Conservation (phyloP, 352 stramenopile species). For the Phytopythium delawarense region DNA sequence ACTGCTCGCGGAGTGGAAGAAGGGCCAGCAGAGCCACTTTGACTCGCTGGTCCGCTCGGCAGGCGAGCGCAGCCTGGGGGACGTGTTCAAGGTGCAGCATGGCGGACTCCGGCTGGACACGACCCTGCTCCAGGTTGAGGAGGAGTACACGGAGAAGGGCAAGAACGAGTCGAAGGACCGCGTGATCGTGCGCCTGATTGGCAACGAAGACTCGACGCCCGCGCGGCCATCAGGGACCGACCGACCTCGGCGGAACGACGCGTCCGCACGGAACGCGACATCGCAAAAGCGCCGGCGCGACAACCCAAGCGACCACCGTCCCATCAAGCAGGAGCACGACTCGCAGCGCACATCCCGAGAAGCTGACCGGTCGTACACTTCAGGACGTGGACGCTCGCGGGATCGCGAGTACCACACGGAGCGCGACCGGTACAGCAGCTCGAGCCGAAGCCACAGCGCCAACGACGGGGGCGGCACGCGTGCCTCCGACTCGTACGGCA, state of each 20-base stretch:
- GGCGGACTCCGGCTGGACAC: constrained; percentile 64
- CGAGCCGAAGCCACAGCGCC: not conserved
- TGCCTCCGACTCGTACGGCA: not conserved
- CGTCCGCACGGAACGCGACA: not conserved
- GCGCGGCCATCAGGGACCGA: constrained; percentile 4
- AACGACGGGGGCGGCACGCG: not conserved
- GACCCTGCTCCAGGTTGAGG: constrained; percentile 44
- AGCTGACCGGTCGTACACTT: constrained; percentile 15
- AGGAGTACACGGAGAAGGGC: constrained; percentile 65
- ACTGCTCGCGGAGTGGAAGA: constrained; percentile 61
- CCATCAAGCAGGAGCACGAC: constrained; percentile 29
- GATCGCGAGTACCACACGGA: constrained; percentile 8
- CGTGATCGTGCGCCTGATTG: constrained; percentile 24
- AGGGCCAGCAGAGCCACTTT: constrained; percentile 54
- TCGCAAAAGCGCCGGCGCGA: constrained; percentile 16
- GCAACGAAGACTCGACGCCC: constrained; percentile 13
- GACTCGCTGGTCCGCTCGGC: constrained; percentile 39
- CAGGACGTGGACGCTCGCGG: constrained; percentile 11
- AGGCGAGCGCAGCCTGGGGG: constrained; percentile 26
- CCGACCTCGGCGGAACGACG: constrained; percentile 11
- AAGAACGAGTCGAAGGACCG: constrained; percentile 60
- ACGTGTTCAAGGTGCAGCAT: constrained; percentile 50
- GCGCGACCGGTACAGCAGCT: constrained; percentile 1
- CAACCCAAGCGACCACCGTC: constrained; percentile 15
- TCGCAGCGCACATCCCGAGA: constrained; percentile 16